Evolutionary conservation across 116 monocot species (phyloP).

Genomic region (Phalaenopsis hybrid): DNA sequence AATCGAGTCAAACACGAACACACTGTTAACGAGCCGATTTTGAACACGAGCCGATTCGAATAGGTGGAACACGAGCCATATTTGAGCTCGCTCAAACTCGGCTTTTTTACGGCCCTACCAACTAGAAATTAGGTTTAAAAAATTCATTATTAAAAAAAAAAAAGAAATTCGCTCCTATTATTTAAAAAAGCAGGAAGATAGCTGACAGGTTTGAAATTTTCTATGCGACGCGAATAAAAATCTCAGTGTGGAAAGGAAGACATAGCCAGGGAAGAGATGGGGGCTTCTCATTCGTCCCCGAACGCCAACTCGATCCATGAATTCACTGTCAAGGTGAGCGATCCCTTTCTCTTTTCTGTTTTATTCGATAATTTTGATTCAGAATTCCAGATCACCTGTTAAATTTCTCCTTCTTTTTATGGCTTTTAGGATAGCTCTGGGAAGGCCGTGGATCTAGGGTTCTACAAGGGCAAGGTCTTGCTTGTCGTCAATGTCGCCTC

Average conservation of each 20-base stretch:
- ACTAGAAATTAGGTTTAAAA: too few relatives aligned
- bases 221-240: not conserved
- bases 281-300: slow-evolving; percentile 17
- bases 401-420: not conserved
- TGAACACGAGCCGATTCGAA: too few relatives aligned
- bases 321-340: slow-evolving; percentile 34
- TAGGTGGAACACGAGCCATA: too few relatives aligned
- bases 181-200: too few relatives aligned
- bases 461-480: slow-evolving; percentile 47
- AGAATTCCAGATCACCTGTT: not conserved
- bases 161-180: too few relatives aligned
- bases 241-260: not conserved
- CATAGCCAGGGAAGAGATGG: slow-evolving; percentile 12
- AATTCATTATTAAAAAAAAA: too few relatives aligned
- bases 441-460: slow-evolving; percentile 36
- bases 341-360: not conserved
- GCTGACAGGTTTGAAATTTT: too few relatives aligned
- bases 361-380: not conserved
- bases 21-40: too few relatives aligned
- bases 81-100: too few relatives aligned
- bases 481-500: slow-evolving; percentile 56
- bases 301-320: slow-evolving; percentile 32
- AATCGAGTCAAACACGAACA: too few relatives aligned
- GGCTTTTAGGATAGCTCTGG: slow-evolving; percentile 35
- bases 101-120: too few relatives aligned